These are phyloP conservation scores for Clavispora asparagi DNA, from an alignment of 805 yeast genomes.

Conservation along the genomic window DNA sequence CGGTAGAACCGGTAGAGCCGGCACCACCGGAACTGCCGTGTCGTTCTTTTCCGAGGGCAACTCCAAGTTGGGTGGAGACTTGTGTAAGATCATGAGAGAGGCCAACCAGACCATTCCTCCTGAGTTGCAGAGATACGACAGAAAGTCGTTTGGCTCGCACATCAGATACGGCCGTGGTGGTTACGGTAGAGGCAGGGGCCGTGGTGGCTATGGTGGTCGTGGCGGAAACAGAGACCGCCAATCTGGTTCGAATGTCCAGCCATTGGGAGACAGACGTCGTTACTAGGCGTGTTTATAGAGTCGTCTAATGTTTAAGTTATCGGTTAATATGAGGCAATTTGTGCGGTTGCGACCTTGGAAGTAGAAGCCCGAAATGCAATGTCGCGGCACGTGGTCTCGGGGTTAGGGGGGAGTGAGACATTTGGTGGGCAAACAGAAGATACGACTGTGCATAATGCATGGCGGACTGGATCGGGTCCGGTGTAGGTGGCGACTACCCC, in stretches of 20 bases:
- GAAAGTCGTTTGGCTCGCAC: constrained; percentile 61
- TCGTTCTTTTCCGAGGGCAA: constrained; percentile 89
- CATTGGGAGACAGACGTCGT: constrained; percentile 45
- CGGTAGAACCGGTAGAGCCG: constrained; percentile 99
- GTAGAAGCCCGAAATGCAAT: background rate
- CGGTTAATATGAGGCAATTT: background rate
- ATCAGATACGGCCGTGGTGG: constrained; percentile 54
- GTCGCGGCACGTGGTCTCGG: background rate
- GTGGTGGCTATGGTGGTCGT: constrained; percentile 27
- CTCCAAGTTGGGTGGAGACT: constrained; percentile 83
- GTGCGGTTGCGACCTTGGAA: no score
- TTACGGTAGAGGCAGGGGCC: constrained; percentile 38
- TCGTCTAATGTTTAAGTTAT: background rate
- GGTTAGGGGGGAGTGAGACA: background rate
- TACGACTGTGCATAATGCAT: background rate
- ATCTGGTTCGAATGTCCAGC: constrained; percentile 48
- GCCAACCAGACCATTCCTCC: constrained; percentile 90
- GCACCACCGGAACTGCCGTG: constrained; percentile 91
- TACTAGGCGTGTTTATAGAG: constrained; percentile 17
- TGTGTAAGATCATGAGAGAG: constrained; percentile 86
- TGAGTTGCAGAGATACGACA: constrained; percentile 62
- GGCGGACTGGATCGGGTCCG: no score
- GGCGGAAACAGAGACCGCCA: constrained; percentile 43
- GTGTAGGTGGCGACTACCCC: no score
- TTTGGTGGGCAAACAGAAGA: background rate